These are phyloP conservation scores for Betula pendula DNA, from an alignment of 306 rosid genomes.

Conservation along the genomic window DNA sequence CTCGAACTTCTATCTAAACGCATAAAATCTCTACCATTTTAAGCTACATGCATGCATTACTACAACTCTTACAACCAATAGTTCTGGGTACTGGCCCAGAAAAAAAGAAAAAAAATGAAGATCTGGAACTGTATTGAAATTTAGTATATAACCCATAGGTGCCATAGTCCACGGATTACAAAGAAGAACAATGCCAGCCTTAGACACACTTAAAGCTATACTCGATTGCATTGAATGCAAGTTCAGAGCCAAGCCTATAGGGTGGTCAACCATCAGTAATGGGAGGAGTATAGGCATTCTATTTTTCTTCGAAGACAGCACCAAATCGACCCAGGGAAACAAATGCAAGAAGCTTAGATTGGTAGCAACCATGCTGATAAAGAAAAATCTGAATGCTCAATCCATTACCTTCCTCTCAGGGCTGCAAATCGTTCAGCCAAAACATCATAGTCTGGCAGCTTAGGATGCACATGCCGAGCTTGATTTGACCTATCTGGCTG, in stretches of 20 bases:
- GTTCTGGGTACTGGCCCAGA: neutral
- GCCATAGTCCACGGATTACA: neutral
- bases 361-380: slow-evolving; percentile 24
- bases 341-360: slow-evolving; percentile 23
- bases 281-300: slow-evolving; percentile 15
- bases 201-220: neutral
- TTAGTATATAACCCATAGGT: neutral
- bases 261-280: slow-evolving; percentile 22
- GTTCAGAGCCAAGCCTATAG: slow-evolving; percentile 19
- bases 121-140: neutral
- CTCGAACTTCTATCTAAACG: slow-evolving; percentile 3
- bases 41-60: slow-evolving; percentile 19
- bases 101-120: neutral
- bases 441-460: slow-evolving; percentile 86
- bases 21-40: slow-evolving; percentile 1
- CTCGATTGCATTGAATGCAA: neutral
- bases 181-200: neutral
- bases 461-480: slow-evolving; percentile 94
- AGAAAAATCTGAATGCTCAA: slow-evolving; percentile 22
- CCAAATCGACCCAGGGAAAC: slow-evolving; percentile 26
- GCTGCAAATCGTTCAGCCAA: slow-evolving; percentile 84
- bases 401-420: slow-evolving; percentile 58
- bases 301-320: slow-evolving; percentile 12
- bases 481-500: slow-evolving; percentile 62
- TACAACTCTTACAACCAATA: slow-evolving; percentile 15